phyloP scores from a whole-genome alignment of 345 rosid species.

The Ailanthus altissimus region DNA sequence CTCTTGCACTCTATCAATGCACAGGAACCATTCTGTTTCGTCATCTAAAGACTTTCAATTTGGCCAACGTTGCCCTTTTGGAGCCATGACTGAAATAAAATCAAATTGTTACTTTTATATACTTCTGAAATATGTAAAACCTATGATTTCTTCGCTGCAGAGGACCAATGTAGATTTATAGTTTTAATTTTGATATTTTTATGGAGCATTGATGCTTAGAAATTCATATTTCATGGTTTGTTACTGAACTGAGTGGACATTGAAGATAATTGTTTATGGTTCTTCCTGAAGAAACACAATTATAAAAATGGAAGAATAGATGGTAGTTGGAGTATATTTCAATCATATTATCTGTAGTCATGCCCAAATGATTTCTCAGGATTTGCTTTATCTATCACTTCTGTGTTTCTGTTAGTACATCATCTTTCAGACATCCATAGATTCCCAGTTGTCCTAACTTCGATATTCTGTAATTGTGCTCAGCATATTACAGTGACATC shows the following conservation, averaged over 20 bases:
- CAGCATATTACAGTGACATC: conserved; percentile 93
- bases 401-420: neutral
- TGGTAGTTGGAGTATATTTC: neutral
- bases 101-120: neutral
- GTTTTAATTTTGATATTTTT: neutral
- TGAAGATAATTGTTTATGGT: neutral
- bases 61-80: neutral
- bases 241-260: neutral
- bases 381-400: neutral
- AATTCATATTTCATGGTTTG: neutral
- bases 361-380: neutral
- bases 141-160: neutral
- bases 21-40: neutral
- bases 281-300: neutral
- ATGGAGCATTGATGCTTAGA: conserved; percentile 6
- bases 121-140: neutral
- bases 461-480: conserved; percentile 21
- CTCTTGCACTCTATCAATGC: neutral
- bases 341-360: neutral
- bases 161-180: neutral
- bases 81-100: neutral
- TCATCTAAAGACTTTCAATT: neutral
- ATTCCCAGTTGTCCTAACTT: neutral
- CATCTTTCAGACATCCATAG: neutral
- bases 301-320: neutral